Conservation (phyloP, 176 grass and related monocot species). For the Oryza meridionalis region DNA sequence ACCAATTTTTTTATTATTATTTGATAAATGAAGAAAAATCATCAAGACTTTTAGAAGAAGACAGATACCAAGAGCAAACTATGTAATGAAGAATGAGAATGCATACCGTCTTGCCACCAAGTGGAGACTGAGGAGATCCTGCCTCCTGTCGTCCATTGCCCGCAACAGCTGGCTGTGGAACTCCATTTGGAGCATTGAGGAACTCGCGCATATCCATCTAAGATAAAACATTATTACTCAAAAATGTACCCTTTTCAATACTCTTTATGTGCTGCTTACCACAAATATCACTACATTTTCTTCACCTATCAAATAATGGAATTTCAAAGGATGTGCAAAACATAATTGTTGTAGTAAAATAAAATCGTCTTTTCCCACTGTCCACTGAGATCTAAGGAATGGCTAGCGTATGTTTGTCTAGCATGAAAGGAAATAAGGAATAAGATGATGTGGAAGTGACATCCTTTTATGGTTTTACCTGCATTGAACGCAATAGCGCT, state of each 20-base stretch:
- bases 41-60: background rate
- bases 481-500: slow-evolving; percentile 88
- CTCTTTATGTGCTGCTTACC: background rate
- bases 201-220: slow-evolving; percentile 99
- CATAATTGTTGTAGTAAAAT: background rate
- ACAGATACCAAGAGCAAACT: background rate
- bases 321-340: slow-evolving; percentile 9
- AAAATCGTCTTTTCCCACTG: background rate
- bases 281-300: background rate
- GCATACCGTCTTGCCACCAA: slow-evolving; percentile 88
- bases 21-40: slow-evolving; percentile 23
- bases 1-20: background rate
- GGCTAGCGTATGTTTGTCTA: background rate
- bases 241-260: background rate
- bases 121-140: slow-evolving; percentile 78
- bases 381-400: background rate
- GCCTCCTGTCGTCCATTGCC: slow-evolving; percentile 65
- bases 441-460: background rate
- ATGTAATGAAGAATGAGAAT: slow-evolving; percentile 9
- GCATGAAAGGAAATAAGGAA: slow-evolving; percentile 8
- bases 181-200: slow-evolving; percentile 88
- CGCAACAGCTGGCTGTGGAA: slow-evolving; percentile 60
- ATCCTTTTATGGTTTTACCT: slow-evolving; percentile 54
- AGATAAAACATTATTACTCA: slow-evolving; percentile 30
- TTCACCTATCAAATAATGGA: background rate